Evolutionary conservation across 495 filamentous ascomycete species (phyloP), one percentile per base, ranked within the genome.

Genomic region (Podospora pseudopauciseta): DNA sequence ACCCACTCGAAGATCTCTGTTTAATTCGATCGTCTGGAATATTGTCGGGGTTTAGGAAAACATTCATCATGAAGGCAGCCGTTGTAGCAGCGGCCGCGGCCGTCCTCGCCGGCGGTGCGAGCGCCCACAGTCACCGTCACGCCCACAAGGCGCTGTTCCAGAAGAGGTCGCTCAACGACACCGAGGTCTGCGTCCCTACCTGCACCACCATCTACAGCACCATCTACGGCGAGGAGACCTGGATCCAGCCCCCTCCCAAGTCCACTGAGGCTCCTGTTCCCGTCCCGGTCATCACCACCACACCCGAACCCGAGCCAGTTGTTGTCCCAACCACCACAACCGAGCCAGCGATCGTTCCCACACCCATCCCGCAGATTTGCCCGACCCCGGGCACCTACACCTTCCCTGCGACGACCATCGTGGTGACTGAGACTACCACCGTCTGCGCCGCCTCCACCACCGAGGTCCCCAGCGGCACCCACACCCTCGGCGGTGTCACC

Each of bases 401-500:
- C 71, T 87, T 94, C 83, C 90, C 91, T 60, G 90, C 89, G 49
- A 90, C 86, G 60, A 94, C 90, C 65, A 70, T 93, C 60, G 89
- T 87, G 32, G 79, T 95, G 65, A 87, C 86, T 63, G 78, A 81
- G 74, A 83, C 84, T 19, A 91, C 87, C 68, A 91, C 87, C 63
- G 89, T 91, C 64, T 87, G 85, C 75, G 89, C 77, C 76, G 85
- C 89, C 20, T 83, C 87, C 70, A 85, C 84, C 64, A 90, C 90
- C 65, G 78, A 80, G 34, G 80, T 91, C 20, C 78, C 88, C 73
- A 83, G 84, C 71, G 91, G 90, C 71, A 87, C 84, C 56, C 82
- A 89, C 86, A 92, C 89, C 70, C 80, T 89, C 68, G 91, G 91
- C 72, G 91, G 89, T 84, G 89, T 92, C 49, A 92, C 89, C 65